These are phyloP conservation scores for Drechslerella stenobrocha DNA, from an alignment of 2,329 filamentous ascomycete genomes.

Conservation along the genomic window DNA sequence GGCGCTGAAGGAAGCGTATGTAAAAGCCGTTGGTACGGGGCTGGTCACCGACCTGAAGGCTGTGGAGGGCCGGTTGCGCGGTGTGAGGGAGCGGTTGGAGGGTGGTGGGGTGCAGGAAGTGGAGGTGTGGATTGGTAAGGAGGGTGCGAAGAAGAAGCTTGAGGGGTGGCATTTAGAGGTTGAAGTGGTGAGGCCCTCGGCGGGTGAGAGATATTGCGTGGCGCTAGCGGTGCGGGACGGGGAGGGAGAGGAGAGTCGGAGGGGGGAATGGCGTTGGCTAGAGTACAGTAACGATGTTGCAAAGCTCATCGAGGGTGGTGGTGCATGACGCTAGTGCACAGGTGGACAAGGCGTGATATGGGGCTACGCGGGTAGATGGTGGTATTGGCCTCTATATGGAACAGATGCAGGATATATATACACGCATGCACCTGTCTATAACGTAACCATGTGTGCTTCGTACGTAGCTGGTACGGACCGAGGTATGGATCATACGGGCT, in stretches of 20 bases:
- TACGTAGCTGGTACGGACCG: neutral
- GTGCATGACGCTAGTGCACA: too few relatives aligned
- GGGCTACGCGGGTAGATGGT: too few relatives aligned
- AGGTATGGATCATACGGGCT: slow-evolving; percentile 40
- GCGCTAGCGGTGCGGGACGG: slow-evolving; percentile 40
- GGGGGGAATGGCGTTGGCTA: slow-evolving; percentile 49
- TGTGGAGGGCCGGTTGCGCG: slow-evolving; percentile 50
- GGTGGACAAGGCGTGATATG: too few relatives aligned
- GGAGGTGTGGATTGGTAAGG: slow-evolving; percentile 45
- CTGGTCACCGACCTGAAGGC: slow-evolving; percentile 50
- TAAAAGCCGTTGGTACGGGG: slow-evolving; percentile 52
- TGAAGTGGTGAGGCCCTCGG: slow-evolving; percentile 41
- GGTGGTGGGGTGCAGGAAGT: slow-evolving; percentile 23
- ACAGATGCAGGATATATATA: neutral
- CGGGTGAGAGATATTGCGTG: slow-evolving; percentile 43
- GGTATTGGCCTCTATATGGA: too few relatives aligned
- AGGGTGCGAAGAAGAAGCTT: slow-evolving; percentile 16
- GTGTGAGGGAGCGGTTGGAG: slow-evolving; percentile 33
- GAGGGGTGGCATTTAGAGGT: slow-evolving; percentile 49
- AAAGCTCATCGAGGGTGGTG: neutral
- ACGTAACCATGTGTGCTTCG: too few relatives aligned
- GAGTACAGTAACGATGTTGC: slow-evolving; percentile 47
- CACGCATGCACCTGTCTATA: too few relatives aligned
- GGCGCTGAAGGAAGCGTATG: slow-evolving; percentile 53
- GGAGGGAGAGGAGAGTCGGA: slow-evolving; percentile 39